phyloP scores from a whole-genome alignment of 2,329 filamentous ascomycete species.

The Fusarium nisikadoi region DNA sequence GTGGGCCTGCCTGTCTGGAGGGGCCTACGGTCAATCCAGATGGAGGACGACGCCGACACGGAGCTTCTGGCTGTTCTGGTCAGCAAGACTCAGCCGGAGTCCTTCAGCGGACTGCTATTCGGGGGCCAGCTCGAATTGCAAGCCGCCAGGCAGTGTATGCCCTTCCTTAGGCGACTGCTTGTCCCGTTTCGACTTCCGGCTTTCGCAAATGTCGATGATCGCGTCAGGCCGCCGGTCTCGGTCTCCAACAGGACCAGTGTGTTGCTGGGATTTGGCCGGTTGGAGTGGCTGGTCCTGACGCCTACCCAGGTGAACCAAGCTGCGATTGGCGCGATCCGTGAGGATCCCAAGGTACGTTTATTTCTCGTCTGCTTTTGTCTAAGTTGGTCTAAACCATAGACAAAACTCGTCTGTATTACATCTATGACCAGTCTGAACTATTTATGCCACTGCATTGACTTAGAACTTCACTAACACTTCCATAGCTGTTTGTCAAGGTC shows the following conservation, averaged over 20 bases:
- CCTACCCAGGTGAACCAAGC: neutral
- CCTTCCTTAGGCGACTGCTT: fast-evolving
- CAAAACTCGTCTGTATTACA: neutral
- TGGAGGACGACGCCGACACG: neutral
- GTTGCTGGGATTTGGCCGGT: neutral
- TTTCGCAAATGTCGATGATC: neutral
- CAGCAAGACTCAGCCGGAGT: neutral
- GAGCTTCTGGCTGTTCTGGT: neutral
- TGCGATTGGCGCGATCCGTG: neutral
- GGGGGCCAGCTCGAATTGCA: neutral
- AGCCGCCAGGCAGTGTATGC: neutral
- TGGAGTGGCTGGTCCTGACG: neutral
- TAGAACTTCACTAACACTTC: neutral
- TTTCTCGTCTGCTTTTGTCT: neutral
- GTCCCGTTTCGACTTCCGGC: neutral
- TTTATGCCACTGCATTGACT: neutral
- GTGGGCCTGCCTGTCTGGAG: neutral
- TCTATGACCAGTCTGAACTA: neutral
- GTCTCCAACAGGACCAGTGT: no score
- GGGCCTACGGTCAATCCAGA: neutral
- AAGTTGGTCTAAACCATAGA: neutral
- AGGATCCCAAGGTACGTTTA: neutral
- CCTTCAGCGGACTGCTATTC: neutral
- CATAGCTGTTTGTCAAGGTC: no score
- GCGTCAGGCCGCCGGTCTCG: neutral